Evolutionary conservation across 2,329 filamentous ascomycete species (phyloP), one percentile per base, ranked within the genome.

Genomic region (Shiraia bambusicola): DNA sequence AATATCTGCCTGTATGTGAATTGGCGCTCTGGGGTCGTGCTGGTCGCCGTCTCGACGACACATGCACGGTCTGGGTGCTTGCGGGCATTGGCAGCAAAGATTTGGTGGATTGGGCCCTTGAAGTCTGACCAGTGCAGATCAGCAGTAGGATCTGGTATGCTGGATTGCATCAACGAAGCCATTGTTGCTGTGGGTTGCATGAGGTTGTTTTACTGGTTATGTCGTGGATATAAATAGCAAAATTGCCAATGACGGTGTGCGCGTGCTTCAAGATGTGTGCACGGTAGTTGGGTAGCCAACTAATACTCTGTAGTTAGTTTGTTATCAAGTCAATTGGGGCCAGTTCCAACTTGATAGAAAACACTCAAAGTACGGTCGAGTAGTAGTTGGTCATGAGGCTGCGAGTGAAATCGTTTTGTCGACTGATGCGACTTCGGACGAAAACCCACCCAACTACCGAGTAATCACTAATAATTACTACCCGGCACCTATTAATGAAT

Each of bases 1-100:
- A 90, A 79, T 62, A 97, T 95, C 60, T 95, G 88, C 52, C 76
- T 76, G 68, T 96, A 97, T 16, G 83, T 92, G 69, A 93, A 96
- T 34, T 70, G 72, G 49, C 87, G 77, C 63, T 83, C 74, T 6
- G 83, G 76, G 2, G 76, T 73, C 22, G 60, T 69, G 36, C 58
- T 65, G 1, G 75, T 77, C 4, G 74, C 72, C 4, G 84, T 88
- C 59, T 87, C 84, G 2, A 86, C 75, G 3, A 88, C 82, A 56
- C 84, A 88, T 40, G 78, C 69, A 19, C 81, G 75, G 28, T 88
- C 82, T 1, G 89, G 89, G 59, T 87, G 76, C 47, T 72, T 77
- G 61, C 77, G 68, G 7, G 88, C 88, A 71, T 87, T 86, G 32
- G 70, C 67, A 40, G 73, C 71, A 59, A 90, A 90, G 50, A 83